Base-by-base conservation (phyloP, 495 filamentous ascomycete species). In the Bacidia gigantensis region DNA sequence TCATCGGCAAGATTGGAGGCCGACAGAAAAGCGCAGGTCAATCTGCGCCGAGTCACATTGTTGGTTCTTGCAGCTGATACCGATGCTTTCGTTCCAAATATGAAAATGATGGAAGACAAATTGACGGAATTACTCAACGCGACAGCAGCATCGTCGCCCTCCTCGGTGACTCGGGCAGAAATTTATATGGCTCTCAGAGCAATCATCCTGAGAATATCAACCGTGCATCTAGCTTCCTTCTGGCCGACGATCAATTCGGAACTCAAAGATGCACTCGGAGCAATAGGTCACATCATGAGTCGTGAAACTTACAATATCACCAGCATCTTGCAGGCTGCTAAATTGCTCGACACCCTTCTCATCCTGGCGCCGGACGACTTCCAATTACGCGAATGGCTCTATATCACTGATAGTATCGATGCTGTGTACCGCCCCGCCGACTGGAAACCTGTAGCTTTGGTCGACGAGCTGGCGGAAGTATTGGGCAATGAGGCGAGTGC, bases 351-450 rank as follows among this genome's bases (percentile, higher is more conserved):
- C 53, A 70, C 83, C 21, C 69, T 99, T 3, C 71, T 99, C 23
- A 78, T 86, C n/a, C 71, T 87, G 17, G 82, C 82, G 3, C 92
- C 89, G 0, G 93, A 99, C 56, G 92, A 97, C 61, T 99, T 96
- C 65, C 92, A 97, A 63, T 73, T 95, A 38, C 77, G 88, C 50
- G 87, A 95, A 69, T 99, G 92, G 92, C 76, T 97, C 17, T 99
- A 93, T 65, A 80, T 97, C 22, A 90, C 89, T 3, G 93, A 99
- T 63, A 96, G 89, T 32, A 89, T 95, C 57, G 92, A 99, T 62
- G 89, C 93, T 1, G 87, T 97, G 21, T 97, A 97, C 61, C 79
- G 84, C 14, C 82, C 88, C 0, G 65, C 77, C n/a, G 68, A 73
- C 46, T 84, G 81, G 69, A 74, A 80, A 50, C 79, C 89, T 0